Evolutionary conservation across 2,329 filamentous ascomycete species (phyloP).

Genomic region (Cytospora leucostoma): DNA sequence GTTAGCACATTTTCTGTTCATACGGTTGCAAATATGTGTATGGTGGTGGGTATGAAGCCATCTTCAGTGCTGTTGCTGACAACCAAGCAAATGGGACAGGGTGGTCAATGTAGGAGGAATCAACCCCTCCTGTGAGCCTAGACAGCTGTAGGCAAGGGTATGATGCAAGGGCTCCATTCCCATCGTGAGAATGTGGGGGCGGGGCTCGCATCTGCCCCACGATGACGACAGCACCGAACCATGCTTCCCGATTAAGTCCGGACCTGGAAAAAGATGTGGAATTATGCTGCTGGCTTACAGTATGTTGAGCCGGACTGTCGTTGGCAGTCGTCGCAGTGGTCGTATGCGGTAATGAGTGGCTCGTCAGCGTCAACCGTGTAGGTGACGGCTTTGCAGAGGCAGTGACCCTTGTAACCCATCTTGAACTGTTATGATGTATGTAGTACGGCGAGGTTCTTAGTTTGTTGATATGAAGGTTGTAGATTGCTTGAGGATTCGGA

Average conservation of each 20-base stretch:
- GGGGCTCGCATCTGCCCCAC: conserved; percentile 16
- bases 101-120: background rate
- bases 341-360: conserved; percentile 61
- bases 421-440: conserved; percentile 35
- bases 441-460: conserved; percentile 24
- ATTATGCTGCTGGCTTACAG: conserved; percentile 47
- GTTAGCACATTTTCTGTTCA: background rate
- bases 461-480: background rate
- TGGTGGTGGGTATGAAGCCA: background rate
- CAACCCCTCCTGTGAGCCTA: background rate
- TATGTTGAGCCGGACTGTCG: conserved; percentile 70
- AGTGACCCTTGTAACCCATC: conserved; percentile 70
- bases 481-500: background rate
- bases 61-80: too few relatives aligned
- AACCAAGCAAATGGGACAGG: background rate
- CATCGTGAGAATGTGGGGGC: conserved; percentile 17
- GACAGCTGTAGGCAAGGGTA: conserved; percentile 1
- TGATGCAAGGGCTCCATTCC: conserved; percentile 13
- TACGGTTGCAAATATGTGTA: background rate
- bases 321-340: conserved; percentile 74
- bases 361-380: conserved; percentile 60
- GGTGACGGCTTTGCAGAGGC: conserved; percentile 70
- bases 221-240: conserved; percentile 7
- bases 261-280: background rate
- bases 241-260: too few relatives aligned